Evolutionary conservation across 176 grass and related monocot species (phyloP).

Genomic region (Avena eriantha): DNA sequence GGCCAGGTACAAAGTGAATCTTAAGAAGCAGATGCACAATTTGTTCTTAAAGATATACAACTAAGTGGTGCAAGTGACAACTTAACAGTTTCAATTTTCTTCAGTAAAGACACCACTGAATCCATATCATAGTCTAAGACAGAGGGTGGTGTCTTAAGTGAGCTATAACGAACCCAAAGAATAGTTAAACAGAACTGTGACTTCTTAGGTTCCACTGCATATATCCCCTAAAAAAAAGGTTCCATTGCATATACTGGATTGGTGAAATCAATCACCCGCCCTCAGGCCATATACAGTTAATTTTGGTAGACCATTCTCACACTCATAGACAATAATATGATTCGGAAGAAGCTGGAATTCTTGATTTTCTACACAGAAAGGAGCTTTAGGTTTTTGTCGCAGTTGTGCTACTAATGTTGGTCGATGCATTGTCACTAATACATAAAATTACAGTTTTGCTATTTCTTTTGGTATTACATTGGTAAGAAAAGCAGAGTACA

Average conservation of each 20-base stretch:
- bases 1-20: neutral
- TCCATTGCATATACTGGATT: slow-evolving; percentile 75
- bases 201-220: slow-evolving; percentile 59
- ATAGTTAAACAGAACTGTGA: slow-evolving; percentile 71
- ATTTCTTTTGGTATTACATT: neutral
- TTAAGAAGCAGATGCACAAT: slow-evolving; percentile 20
- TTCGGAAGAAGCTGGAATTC: slow-evolving; percentile 75
- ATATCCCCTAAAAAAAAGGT: slow-evolving; percentile 20
- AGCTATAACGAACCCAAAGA: slow-evolving; percentile 81
- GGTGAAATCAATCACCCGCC: slow-evolving; percentile 68
- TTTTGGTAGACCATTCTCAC: slow-evolving; percentile 83
- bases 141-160: slow-evolving; percentile 73
- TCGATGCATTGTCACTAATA: slow-evolving; percentile 17
- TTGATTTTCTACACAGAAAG: slow-evolving; percentile 87
- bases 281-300: slow-evolving; percentile 70
- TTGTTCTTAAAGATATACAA: neutral
- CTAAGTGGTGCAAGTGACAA: slow-evolving; percentile 1
- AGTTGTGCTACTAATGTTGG: neutral
- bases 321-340: slow-evolving; percentile 81
- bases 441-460: neutral
- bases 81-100: slow-evolving; percentile 91
- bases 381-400: slow-evolving; percentile 35
- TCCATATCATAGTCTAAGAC: slow-evolving; percentile 92
- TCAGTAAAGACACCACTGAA: slow-evolving; percentile 71
- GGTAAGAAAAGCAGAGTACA: slow-evolving; percentile 16